phyloP scores from a whole-genome alignment of 345 rosid species.

The Ailanthus altissimus region DNA sequence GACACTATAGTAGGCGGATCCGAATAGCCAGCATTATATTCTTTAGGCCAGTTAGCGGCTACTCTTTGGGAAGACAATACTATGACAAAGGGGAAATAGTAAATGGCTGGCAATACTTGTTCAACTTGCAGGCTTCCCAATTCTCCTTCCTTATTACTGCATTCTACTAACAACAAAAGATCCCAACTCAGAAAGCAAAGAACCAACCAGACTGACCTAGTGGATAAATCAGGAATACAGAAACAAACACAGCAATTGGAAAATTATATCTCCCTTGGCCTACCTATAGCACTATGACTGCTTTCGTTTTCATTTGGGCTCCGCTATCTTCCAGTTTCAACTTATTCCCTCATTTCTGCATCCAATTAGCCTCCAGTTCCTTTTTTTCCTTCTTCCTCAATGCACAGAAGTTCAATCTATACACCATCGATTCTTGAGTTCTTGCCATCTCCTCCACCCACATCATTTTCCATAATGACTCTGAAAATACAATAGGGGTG shows the following conservation, averaged over 20 bases:
- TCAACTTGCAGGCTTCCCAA: slow-evolving; percentile 43
- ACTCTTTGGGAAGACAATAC: slow-evolving; percentile 44
- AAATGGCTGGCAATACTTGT: slow-evolving; percentile 42
- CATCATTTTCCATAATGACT: slow-evolving; percentile 39
- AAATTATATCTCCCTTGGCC: slow-evolving; percentile 42
- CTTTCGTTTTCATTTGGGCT: slow-evolving; percentile 37
- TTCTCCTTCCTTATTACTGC: slow-evolving; percentile 40
- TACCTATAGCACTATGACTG: slow-evolving; percentile 26
- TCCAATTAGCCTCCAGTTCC: slow-evolving; percentile 55
- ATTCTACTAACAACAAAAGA: slow-evolving; percentile 14
- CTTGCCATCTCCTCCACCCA: slow-evolving; percentile 60
- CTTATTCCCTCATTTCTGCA: slow-evolving; percentile 51
- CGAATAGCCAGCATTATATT: slow-evolving; percentile 20
- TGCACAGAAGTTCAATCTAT: slow-evolving; percentile 51
- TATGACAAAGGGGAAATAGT: slow-evolving; percentile 48
- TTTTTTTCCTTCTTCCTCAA: slow-evolving; percentile 48
- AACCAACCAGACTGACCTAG: no score
- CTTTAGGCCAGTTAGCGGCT: slow-evolving; percentile 36
- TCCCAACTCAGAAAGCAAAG: slow-evolving; percentile 15
- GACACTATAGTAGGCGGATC: slow-evolving; percentile 30
- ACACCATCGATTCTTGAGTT: slow-evolving; percentile 43
- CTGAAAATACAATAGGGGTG: slow-evolving; percentile 3
- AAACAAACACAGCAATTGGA: no score
- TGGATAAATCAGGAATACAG: no score
- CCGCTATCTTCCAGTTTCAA: slow-evolving; percentile 56